Evolutionary conservation across 176 grass and related monocot genomes (phyloP).

Genomic region (Dactylis glomerata): DNA sequence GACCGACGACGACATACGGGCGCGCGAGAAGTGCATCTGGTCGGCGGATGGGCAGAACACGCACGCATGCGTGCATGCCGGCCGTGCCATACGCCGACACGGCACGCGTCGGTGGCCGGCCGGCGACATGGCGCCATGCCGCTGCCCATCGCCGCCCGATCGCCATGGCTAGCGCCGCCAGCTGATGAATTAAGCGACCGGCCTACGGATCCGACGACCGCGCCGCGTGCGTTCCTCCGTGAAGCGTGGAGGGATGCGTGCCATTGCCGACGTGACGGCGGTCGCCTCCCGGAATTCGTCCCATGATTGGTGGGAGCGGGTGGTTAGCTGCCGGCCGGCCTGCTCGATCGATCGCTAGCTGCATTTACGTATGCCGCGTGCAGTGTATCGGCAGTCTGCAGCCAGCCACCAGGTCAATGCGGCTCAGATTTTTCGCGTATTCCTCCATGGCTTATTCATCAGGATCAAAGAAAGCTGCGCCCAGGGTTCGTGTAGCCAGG

Average conservation of each 20-base stretch:
- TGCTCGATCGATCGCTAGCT: neutral
- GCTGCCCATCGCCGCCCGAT: neutral
- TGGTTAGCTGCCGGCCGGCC: neutral
- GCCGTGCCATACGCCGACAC: neutral
- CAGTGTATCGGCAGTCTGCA: neutral
- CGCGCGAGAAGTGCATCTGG: neutral
- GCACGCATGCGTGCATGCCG: neutral
- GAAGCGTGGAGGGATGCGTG: neutral
- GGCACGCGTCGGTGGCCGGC: neutral
- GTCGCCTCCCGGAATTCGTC: neutral
- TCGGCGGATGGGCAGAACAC: neutral
- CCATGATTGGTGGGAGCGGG: conserved; percentile 11
- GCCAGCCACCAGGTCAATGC: neutral
- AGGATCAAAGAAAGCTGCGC: neutral
- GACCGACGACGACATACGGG: neutral
- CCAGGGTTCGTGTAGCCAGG: neutral
- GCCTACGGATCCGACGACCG: neutral
- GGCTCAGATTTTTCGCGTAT: neutral
- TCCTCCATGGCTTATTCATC: neutral
- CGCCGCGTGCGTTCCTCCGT: neutral
- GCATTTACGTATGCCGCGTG: neutral
- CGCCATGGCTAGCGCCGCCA: neutral
- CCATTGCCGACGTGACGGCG: neutral
- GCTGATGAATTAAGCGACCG: neutral
- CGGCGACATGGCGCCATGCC: conserved; percentile 8